Evolutionary conservation across 1,284 basidiomycete species (phyloP), one percentile per base, ranked within the genome.

Genomic region (Fereydounia khargensis): DNA sequence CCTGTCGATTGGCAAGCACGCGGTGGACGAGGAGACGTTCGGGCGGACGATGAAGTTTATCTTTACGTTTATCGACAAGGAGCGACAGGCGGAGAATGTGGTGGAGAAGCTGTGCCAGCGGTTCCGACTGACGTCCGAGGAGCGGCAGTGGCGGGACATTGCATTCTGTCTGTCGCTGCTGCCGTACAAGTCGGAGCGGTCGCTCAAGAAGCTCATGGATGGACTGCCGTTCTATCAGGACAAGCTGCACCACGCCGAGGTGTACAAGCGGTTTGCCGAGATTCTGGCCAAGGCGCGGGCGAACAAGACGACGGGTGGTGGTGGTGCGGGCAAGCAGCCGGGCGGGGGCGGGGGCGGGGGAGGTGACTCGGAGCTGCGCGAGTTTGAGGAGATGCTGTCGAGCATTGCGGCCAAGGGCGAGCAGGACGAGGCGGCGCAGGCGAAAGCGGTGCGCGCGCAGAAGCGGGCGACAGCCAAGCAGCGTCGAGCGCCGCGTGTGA

Each of bases 81-180:
- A 75, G 57, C 68, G 65, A 44, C 73, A 75, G 42, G 73, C 73
- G 2, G 73, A 75, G 39, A 75, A 74, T 27, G 71, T 75, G 11
- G 67, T 75, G 10, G 73, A 75, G 44, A 75, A 75, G 63, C 61
- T 75, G n/a, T 75, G 73, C 36, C 73, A 75, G 45, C 51, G 73
- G 25, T 97, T 97, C 85, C 83, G 89, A 14, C 79, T 91, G 5
- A 85, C 89, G 0, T 86, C 88, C 31, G 90, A 94, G 20, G 83
- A 89, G 21, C 82, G 94, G 19, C 94, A 97, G 76, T 99, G 95
- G 94, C 84, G 90, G 25, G 94, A 99, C 70, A 92, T 98, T 56
- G 89, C 92, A 0, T 97, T 86, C 79, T 99, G 95, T 76, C 79
- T 99, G 3, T 91, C 91, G 0, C 79, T 97, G 3, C 80, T 98